phyloP scores from a whole-genome alignment of 345 rosid genomes.

The Raphanus raphanistrum region DNA sequence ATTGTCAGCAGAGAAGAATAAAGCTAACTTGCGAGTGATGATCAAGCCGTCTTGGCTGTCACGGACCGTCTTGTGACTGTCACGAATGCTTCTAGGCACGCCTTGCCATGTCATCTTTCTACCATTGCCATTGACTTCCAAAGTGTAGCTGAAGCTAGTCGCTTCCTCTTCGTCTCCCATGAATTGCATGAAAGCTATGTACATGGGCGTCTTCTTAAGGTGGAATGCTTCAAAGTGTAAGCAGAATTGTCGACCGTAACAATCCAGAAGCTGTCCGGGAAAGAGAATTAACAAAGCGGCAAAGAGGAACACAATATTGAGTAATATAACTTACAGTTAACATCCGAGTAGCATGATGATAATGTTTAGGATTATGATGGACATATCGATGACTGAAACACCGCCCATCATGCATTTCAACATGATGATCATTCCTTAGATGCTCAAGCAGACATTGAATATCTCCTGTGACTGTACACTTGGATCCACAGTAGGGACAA shows the following conservation, averaged over 20 bases:
- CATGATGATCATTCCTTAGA: constrained; percentile 79
- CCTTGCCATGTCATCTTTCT: constrained; percentile 45
- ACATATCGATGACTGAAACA: constrained; percentile 80
- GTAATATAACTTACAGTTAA: constrained; percentile 53
- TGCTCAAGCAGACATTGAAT: constrained; percentile 62
- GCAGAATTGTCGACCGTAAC: constrained; percentile 43
- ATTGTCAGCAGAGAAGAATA: constrained; percentile 44
- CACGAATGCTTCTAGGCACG: constrained; percentile 44
- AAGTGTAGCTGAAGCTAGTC: constrained; percentile 43
- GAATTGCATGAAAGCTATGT: constrained; percentile 44
- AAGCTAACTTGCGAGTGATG: constrained; percentile 50
- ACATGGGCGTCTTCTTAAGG: constrained; percentile 39
- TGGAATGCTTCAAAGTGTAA: constrained; percentile 46
- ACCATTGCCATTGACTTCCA: constrained; percentile 44
- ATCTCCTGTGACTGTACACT: constrained; percentile 66
- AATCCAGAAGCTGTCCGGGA: constrained; percentile 41
- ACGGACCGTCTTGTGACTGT: constrained; percentile 39
- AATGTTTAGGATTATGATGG: constrained; percentile 77
- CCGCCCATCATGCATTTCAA: constrained; percentile 81
- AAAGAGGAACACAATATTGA: background rate
- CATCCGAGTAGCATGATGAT: constrained; percentile 86
- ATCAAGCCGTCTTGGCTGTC: constrained; percentile 47
- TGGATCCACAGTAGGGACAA: constrained; percentile 81
- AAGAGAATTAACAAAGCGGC: background rate
- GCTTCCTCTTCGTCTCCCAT: constrained; percentile 53